Conservation (phyloP, 345 rosid species). For the Cardamine occulta region DNA sequence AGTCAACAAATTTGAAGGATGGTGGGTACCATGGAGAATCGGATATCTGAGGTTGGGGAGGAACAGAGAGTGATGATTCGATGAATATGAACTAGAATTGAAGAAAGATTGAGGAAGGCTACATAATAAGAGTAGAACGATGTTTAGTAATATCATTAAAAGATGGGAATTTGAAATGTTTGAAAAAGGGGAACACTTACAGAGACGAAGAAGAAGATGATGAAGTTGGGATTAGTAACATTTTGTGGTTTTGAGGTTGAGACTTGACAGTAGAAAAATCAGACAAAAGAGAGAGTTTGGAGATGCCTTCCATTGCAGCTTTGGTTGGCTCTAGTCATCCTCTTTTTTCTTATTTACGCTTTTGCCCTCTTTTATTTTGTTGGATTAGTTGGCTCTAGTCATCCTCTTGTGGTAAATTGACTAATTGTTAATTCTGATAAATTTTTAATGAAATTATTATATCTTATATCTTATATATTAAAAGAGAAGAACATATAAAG, state of each 20-base stretch:
- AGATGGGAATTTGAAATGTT: slow-evolving; percentile 1
- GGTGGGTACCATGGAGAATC: slow-evolving; percentile 18
- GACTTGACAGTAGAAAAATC: slow-evolving; percentile 18
- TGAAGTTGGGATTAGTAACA: slow-evolving; percentile 42
- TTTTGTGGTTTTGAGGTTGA: slow-evolving; percentile 28
- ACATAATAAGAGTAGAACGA: not conserved
- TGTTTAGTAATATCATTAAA: not conserved
- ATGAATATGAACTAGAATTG: slow-evolving; percentile 24
- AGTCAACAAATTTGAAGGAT: not conserved
- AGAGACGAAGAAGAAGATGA: slow-evolving; percentile 32
- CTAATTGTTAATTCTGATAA: not conserved
- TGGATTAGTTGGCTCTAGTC: too few species aligned
- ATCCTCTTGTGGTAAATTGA: too few species aligned
- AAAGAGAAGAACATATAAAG: too few species aligned
- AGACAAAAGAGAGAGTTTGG: slow-evolving; percentile 17
- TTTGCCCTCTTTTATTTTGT: slow-evolving; percentile 1
- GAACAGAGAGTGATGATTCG: slow-evolving; percentile 40
- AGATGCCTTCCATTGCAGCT: slow-evolving; percentile 27
- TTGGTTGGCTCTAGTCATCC: slow-evolving; percentile 26
- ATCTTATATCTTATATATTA: not conserved
- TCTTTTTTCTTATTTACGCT: slow-evolving; percentile 9
- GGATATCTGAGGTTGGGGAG: slow-evolving; percentile 20
- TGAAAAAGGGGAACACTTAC: slow-evolving; percentile 23
- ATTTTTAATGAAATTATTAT: not conserved
- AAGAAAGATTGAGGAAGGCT: slow-evolving; percentile 33